Evolutionary conservation across 495 filamentous ascomycete species (phyloP).

Genomic region (Aspergillus funiculosus): DNA sequence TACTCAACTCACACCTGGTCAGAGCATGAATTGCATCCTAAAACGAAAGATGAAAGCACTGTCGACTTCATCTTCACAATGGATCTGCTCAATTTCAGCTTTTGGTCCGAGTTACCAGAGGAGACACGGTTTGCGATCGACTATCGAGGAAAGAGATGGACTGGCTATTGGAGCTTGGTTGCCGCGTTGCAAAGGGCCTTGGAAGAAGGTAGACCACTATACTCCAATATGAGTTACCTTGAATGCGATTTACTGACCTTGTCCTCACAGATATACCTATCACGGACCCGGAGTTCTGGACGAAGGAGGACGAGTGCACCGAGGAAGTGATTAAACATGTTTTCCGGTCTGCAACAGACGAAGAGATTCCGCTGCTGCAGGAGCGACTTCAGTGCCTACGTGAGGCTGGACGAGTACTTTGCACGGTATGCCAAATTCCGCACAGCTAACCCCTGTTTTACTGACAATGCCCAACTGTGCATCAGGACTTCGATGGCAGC

Average conservation of each 20-base stretch:
- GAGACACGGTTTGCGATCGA: conserved; percentile 69
- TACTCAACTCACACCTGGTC: conserved; percentile 86
- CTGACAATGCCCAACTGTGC: too few species aligned
- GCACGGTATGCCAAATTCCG: conserved; percentile 54
- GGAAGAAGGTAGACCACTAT: conserved; percentile 65
- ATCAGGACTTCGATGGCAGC: conserved; percentile 77
- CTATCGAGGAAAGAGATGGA: conserved; percentile 76
- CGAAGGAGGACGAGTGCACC: conserved; percentile 67
- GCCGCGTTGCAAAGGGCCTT: conserved; percentile 79
- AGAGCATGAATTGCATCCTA: conserved; percentile 84
- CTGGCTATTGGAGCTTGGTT: conserved; percentile 92
- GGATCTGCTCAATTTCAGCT: conserved; percentile 94
- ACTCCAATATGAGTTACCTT: not conserved
- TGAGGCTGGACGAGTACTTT: conserved; percentile 78
- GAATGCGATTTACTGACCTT: too few species aligned
- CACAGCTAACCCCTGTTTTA: not conserved
- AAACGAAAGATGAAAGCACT: conserved; percentile 65
- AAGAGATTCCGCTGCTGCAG: conserved; percentile 78
- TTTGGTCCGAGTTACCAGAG: conserved; percentile 70
- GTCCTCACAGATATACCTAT: conserved; percentile 85
- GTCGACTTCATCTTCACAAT: conserved; percentile 93
- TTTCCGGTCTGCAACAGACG: conserved; percentile 79
- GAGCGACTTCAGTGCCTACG: conserved; percentile 74
- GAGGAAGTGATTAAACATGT: conserved; percentile 67
- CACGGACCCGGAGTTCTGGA: conserved; percentile 83